Base-by-base conservation (phyloP, 192 early-diverging fungal species). In the Umbelopsis sp. region DNA sequence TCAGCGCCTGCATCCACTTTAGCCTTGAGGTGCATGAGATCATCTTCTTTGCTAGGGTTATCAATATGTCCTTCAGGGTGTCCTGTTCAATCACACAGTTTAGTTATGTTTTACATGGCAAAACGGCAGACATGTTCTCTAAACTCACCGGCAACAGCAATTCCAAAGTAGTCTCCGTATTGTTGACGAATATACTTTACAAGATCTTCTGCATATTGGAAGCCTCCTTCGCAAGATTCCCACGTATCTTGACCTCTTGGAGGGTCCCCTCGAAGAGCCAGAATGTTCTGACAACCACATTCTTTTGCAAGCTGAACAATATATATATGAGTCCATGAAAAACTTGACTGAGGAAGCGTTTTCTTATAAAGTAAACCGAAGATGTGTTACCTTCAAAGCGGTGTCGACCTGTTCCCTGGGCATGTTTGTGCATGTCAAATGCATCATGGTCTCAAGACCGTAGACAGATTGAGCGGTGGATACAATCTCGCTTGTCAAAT, bases 341-440 rank as follows among this genome's bases (percentile, higher is more conserved):
- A 2, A 30, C 27, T 30, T 13, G 23, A 23, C 23, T 22, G 0
- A 51, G 10, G 0, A 51, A 15, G 0, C 9, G 1, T 6, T 6
- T 11, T 51, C 23, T 1, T 23, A 15, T 20, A 22, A n/a, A 15
- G 7, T 22, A 7, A 11, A 12, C 22, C 20, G 44, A 4, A 8
- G 7, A 12, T 52, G 5, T 12, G 10, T 53, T 78, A 84, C 86
- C 74, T 82, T 83, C 22, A 99, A 81, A 2, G 95, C 97, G 37
- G 68, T 72, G 69, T 98, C 96, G 46, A 99, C 86, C 82, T 91
- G 94, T 35, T 84, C 85, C 22, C 82, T 80, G 53, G 94, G 94
- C 95, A 97, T 99, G 77, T 99, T 99, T 64, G 97, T 98, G 75
- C 97, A 99, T 16, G 96, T 99, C 77, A 99, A 83, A 77, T 99